Evolutionary conservation across 2,329 filamentous ascomycete genomes (phyloP).

Genomic region (Paraconiothyrium sp.): DNA sequence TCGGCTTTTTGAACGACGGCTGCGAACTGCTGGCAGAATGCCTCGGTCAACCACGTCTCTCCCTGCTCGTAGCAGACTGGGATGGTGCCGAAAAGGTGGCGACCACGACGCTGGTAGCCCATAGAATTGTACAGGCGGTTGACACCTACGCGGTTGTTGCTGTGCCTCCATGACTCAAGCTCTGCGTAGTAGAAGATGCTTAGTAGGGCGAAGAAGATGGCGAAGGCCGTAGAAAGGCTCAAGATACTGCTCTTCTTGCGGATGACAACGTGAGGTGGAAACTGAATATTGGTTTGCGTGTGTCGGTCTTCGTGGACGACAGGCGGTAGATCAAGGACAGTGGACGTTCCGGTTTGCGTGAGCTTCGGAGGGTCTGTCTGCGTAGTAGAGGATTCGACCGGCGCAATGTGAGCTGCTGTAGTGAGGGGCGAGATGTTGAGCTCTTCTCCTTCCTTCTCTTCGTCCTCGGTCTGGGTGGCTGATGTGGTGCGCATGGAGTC

Average conservation of each 20-base stretch:
- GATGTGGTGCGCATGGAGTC: neutral
- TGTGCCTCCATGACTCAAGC: neutral
- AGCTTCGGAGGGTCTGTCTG: conserved; percentile 1
- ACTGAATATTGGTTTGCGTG: neutral
- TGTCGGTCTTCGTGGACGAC: neutral
- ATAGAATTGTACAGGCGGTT: conserved; percentile 10
- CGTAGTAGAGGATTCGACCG: neutral
- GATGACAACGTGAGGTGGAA: neutral
- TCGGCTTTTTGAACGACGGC: neutral
- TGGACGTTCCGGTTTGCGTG: neutral
- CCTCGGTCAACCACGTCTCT: neutral
- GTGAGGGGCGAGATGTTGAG: neutral
- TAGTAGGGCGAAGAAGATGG: conserved; percentile 10
- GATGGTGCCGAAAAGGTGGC: conserved; percentile 11
- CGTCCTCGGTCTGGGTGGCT: neutral
- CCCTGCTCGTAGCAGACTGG: conserved; percentile 9
- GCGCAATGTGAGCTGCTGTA: conserved; percentile 3
- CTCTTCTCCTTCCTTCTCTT: neutral
- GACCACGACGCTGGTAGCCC: conserved; percentile 5
- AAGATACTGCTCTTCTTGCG: conserved; percentile 9
- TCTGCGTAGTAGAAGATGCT: neutral
- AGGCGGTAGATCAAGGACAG: conserved; percentile 4
- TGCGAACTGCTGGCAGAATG: conserved; percentile 11
- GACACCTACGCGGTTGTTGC: neutral
- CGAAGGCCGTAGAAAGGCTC: neutral